A percentile compares a stretch with the other conserved stretches of the same genome.
phyloP scores from a whole-genome alignment of 2,329 filamentous ascomycete species.

The Apiospora pterosperma region DNA sequence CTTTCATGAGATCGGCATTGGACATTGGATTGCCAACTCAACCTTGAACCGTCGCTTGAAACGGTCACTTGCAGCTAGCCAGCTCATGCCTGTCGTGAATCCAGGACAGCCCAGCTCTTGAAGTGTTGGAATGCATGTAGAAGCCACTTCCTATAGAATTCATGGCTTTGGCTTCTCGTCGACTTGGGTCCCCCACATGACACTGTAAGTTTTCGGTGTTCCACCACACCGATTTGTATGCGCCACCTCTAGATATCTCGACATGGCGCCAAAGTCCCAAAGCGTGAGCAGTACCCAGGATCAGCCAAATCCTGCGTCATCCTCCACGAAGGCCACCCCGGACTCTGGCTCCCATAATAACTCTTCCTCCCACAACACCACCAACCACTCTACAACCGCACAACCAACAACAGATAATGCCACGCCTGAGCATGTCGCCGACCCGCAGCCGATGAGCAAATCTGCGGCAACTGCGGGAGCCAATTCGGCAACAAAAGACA shows the following conservation, averaged over 20 bases:
- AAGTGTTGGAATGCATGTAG: conserved; percentile 4
- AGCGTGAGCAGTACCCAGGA: conserved; percentile 26
- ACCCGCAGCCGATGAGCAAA: conserved; percentile 45
- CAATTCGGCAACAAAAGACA: conserved; percentile 46
- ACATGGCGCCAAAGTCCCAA: conserved; percentile 31
- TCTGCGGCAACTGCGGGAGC: conserved; percentile 40
- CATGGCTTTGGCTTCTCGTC: conserved; percentile 22
- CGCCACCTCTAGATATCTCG: conserved; percentile 31
- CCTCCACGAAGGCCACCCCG: conserved; percentile 25
- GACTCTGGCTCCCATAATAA: conserved; percentile 25
- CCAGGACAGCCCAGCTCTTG: not conserved
- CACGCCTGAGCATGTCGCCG: conserved; percentile 27
- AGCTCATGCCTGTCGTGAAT: not conserved
- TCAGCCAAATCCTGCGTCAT: conserved; percentile 32
- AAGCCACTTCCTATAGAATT: conserved; percentile 8
- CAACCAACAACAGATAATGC: conserved; percentile 18
- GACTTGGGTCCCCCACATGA: conserved; percentile 11
- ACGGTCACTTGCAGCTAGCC: not conserved
- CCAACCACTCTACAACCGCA: conserved; percentile 21
- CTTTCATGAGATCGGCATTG: not conserved
- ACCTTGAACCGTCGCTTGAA: not conserved
- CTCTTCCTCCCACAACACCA: conserved; percentile 26
- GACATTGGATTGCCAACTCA: not conserved
- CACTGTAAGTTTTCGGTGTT: conserved; percentile 23
- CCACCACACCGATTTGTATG: conserved; percentile 25